Percentiles rank a stretch among this genome's conserved stretches.
These are phyloP conservation scores for Podosphaera xanthii DNA, from an alignment of 2,329 filamentous ascomycete species.

Conservation along the genomic window DNA sequence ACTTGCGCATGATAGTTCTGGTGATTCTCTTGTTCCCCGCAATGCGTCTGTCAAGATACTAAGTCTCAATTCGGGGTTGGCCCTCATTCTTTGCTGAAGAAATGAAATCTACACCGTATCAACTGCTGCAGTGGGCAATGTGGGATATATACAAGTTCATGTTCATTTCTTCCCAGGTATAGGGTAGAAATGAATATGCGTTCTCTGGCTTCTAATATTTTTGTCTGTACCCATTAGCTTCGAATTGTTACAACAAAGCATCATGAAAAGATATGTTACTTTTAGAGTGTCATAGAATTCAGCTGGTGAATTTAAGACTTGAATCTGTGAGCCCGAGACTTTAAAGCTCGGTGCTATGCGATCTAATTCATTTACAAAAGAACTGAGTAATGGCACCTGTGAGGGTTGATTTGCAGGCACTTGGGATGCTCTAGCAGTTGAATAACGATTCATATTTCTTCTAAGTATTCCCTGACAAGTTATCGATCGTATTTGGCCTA, in stretches of 20 bases:
- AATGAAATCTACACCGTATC: conserved; percentile 37
- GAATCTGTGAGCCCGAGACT: conserved; percentile 57
- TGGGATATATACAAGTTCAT: conserved; percentile 41
- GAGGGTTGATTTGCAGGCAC: conserved; percentile 17
- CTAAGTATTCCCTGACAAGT: not conserved
- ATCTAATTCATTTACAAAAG: conserved; percentile 55
- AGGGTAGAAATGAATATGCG: conserved; percentile 86
- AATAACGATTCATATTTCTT: not conserved
- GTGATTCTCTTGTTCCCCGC: conserved; percentile 75
- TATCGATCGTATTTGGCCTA: not conserved
- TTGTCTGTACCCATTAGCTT: conserved; percentile 29
- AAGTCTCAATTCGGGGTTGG: conserved; percentile 54
- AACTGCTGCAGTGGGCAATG: conserved; percentile 5
- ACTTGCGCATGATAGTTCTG: conserved; percentile 67
- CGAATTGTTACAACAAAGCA: not conserved
- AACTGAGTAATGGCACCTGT: conserved; percentile 27
- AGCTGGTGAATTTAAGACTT: conserved; percentile 55
- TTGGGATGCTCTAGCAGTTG: conserved; percentile 5
- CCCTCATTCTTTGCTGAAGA: conserved; percentile 48
- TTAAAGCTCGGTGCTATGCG: conserved; percentile 79
- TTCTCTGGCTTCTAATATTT: conserved; percentile 56
- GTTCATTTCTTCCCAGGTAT: conserved; percentile 85
- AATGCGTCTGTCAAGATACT: conserved; percentile 83
- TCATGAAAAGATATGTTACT: conserved; percentile 22
- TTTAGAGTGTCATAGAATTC: conserved; percentile 86